Conservation (phyloP, 495 filamentous ascomycete genomes). For the Geopyxis carbonaria region DNA sequence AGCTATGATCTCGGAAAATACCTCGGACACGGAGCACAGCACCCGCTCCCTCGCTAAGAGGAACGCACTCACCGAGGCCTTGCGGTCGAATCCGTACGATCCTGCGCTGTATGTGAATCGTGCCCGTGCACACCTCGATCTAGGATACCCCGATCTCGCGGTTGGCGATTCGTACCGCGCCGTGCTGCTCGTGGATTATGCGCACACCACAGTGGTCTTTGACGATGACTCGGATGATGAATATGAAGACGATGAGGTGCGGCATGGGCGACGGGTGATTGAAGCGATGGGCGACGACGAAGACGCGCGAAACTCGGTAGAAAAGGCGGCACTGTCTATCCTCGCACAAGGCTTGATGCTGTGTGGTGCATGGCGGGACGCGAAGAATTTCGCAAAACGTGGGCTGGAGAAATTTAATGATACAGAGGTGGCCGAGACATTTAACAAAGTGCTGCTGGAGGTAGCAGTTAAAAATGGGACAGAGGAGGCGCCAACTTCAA, state of each 20-base stretch:
- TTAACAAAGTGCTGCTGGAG: no score
- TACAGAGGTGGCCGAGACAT: no score
- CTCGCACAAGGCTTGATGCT: no score
- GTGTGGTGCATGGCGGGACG: no score
- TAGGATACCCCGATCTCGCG: conserved; percentile 79
- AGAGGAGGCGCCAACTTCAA: no score
- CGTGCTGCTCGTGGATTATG: conserved; percentile 66
- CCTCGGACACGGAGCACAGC: no score
- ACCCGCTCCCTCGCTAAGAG: no score
- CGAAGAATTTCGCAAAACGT: no score
- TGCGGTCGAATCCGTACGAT: conserved; percentile 4
- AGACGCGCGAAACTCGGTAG: conserved; percentile 23
- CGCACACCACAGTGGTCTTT: conserved; percentile 26
- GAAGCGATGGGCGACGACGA: conserved; percentile 1
- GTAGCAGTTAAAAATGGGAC: no score
- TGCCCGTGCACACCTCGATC: conserved; percentile 47
- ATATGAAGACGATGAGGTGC: conserved; percentile 9
- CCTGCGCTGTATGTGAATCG: conserved; percentile 43
- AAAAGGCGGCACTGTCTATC: not conserved
- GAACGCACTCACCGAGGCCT: no score
- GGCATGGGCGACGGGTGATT: conserved; percentile 10
- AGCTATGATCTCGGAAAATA: no score
- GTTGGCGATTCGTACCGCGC: conserved; percentile 82
- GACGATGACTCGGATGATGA: conserved; percentile 6
- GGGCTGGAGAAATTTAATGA: no score